Conservation (phyloP, 805 yeast species). For the Sungouiozyma intestinalis region DNA sequence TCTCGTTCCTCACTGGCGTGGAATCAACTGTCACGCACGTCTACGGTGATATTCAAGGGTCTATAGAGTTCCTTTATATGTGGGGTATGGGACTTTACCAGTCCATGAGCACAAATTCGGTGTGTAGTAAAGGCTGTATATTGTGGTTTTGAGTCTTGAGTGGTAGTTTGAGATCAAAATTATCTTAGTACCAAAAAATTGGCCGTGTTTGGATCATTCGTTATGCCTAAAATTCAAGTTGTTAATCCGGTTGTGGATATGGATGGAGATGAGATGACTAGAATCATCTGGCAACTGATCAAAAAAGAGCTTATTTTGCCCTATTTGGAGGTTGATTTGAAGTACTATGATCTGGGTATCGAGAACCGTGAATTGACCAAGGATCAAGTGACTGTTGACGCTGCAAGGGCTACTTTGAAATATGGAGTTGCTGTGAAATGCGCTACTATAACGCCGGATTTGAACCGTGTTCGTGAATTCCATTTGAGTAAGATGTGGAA, state of each 20-base stretch:
- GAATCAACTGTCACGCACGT: too few species aligned
- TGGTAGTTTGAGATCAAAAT: too few species aligned
- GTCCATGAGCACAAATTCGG: too few species aligned
- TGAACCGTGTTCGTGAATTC: constrained; percentile 87
- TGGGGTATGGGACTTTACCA: too few species aligned
- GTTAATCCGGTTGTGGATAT: constrained; percentile 85
- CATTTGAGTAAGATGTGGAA: constrained; percentile 91
- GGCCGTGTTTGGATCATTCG: too few species aligned
- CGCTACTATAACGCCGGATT: constrained; percentile 96
- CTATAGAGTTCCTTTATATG: too few species aligned
- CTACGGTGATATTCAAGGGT: too few species aligned
- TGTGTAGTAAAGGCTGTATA: too few species aligned
- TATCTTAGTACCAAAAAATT: too few species aligned
- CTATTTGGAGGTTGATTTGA: constrained; percentile 72
- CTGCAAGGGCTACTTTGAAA: constrained; percentile 80
- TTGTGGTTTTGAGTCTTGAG: too few species aligned
- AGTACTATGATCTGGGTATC: constrained; percentile 85
- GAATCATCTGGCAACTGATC: constrained; percentile 89
- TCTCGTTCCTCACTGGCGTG: too few species aligned
- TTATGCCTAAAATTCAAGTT: constrained; percentile 54
- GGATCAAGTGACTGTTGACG: constrained; percentile 79
- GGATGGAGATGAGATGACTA: constrained; percentile 97
- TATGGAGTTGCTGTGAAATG: constrained; percentile 92
- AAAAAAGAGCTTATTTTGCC: constrained; percentile 79
- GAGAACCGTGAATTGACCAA: constrained; percentile 78